Conservation (phyloP, 75 land plant genomes). For the Azolla pinnata region DNA sequence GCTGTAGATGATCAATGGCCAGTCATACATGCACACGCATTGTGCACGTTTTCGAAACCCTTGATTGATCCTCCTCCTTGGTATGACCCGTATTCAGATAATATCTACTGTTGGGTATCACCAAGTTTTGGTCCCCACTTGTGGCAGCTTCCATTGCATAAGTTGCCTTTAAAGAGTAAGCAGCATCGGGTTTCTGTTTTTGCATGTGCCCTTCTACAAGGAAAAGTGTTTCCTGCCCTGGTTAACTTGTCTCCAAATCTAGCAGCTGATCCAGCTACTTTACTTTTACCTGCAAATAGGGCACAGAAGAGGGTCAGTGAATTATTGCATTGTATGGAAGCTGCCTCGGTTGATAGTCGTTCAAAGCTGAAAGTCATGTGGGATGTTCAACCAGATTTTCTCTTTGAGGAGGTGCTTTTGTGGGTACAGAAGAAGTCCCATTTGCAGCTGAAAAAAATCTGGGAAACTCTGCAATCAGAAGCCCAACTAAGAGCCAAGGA, state of each 20-base stretch:
- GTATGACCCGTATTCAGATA: conserved; percentile 57
- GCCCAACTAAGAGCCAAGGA: conserved; percentile 31
- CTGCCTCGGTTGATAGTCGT: conserved; percentile 46
- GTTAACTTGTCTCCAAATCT: conserved; percentile 25
- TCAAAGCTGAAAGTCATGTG: conserved; percentile 37
- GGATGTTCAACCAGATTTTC: conserved; percentile 35
- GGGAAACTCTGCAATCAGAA: conserved; percentile 54
- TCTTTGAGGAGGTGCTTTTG: conserved; percentile 42
- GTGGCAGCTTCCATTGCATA: conserved; percentile 74
- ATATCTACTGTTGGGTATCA: conserved; percentile 54
- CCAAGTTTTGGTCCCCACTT: conserved; percentile 71
- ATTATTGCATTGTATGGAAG: conserved; percentile 33
- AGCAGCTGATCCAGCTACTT: conserved; percentile 50
- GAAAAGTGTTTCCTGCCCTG: conserved; percentile 72
- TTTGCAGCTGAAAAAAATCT: conserved; percentile 36
- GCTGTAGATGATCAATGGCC: conserved; percentile 61
- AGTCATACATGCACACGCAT: conserved; percentile 47
- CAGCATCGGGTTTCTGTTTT: conserved; percentile 47
- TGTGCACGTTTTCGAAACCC: conserved; percentile 79
- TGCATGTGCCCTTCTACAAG: conserved; percentile 77
- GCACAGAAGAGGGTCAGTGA: conserved; percentile 68
- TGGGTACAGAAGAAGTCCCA: conserved; percentile 62
- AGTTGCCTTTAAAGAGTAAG: conserved; percentile 28
- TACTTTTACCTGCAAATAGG: conserved; percentile 46
- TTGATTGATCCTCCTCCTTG: conserved; percentile 67